A percentile compares a stretch with the other conserved stretches of the same genome.
Conservation (phyloP, 23 red algal species). For the Gracilaria gracilis region DNA sequence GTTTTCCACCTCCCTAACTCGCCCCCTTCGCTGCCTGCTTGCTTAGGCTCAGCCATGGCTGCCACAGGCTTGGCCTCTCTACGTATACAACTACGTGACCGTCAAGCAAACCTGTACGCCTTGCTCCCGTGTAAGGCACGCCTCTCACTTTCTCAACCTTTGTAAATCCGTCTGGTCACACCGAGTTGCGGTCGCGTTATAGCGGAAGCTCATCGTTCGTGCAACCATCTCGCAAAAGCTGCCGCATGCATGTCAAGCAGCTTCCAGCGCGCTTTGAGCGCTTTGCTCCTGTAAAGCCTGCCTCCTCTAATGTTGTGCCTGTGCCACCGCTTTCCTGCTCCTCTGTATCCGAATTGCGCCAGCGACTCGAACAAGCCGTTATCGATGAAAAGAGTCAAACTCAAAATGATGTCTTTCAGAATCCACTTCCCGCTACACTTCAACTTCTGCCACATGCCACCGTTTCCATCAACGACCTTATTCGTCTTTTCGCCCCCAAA, state of each 20-base stretch:
- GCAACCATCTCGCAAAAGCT: not conserved
- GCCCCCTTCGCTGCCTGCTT: slow-evolving; percentile 2
- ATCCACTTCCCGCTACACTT: not conserved
- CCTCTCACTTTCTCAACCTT: slow-evolving; percentile 23
- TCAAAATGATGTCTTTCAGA: not conserved
- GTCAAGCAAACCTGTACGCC: slow-evolving; percentile 34
- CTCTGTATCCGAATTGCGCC: slow-evolving; percentile 34
- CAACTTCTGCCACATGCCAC: not conserved
- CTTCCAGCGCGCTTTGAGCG: slow-evolving; percentile 55
- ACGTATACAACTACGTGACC: slow-evolving; percentile 3
- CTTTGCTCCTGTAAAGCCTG: not conserved
- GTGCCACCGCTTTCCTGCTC: not conserved
- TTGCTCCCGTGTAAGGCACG: slow-evolving; percentile 41
- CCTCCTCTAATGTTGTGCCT: not conserved
- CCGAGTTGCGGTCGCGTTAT: not conserved
- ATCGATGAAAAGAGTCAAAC: slow-evolving; percentile 3
- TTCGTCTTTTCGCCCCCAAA: not conserved
- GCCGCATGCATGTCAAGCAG: slow-evolving; percentile 54
- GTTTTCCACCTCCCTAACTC: not conserved
- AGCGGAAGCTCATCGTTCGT: not conserved
- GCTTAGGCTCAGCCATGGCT: slow-evolving; percentile 38
- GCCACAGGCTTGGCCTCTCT: slow-evolving; percentile 1
- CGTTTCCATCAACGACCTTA: not conserved
- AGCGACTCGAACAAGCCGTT: slow-evolving; percentile 52
- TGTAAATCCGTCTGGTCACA: not conserved